Conservation (phyloP, 306 rosid species). For the Prinsepia uniflora region DNA sequence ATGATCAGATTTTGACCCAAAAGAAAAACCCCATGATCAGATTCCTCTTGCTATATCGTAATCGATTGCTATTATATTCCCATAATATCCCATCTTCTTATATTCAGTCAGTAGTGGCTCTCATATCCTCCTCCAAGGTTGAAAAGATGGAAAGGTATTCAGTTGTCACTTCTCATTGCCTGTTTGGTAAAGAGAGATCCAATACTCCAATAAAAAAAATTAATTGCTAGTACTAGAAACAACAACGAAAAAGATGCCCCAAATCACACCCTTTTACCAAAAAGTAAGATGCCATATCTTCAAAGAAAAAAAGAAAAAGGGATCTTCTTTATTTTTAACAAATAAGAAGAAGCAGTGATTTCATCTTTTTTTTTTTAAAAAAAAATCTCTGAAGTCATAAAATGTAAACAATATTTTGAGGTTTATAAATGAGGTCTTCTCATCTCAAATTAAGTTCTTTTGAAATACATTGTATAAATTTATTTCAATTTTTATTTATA, state of each 20-base stretch:
- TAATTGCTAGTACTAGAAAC: constrained; percentile 38
- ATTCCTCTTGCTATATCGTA: constrained; percentile 21
- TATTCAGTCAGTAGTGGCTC: constrained; percentile 22
- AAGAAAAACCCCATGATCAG: constrained; percentile 10
- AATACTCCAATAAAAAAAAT: constrained; percentile 36
- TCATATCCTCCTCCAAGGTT: constrained; percentile 21
- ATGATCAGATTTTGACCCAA: no score
- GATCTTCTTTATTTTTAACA: constrained; percentile 2
- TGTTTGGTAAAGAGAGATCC: constrained; percentile 63
- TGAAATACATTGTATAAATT: no score
- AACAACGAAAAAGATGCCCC: constrained; percentile 48
- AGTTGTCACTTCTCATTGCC: constrained; percentile 29
- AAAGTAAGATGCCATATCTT: constrained; percentile 59
- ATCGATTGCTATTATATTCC: constrained; percentile 23
- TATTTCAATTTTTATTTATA: no score
- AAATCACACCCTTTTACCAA: constrained; percentile 36
- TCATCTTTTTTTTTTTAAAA: neutral
- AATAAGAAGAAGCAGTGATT: constrained; percentile 19
- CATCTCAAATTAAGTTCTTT: no score
- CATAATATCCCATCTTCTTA: constrained; percentile 27
- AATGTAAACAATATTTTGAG: no score
- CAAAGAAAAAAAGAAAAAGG: constrained; percentile 19
- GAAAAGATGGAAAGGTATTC: constrained; percentile 43
- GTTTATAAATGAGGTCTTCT: no score
- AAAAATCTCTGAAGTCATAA: constrained; percentile 3